phyloP scores from a whole-genome alignment of 2,329 filamentous ascomycete genomes.

The Graphilbum ipis-grandicollis region DNA sequence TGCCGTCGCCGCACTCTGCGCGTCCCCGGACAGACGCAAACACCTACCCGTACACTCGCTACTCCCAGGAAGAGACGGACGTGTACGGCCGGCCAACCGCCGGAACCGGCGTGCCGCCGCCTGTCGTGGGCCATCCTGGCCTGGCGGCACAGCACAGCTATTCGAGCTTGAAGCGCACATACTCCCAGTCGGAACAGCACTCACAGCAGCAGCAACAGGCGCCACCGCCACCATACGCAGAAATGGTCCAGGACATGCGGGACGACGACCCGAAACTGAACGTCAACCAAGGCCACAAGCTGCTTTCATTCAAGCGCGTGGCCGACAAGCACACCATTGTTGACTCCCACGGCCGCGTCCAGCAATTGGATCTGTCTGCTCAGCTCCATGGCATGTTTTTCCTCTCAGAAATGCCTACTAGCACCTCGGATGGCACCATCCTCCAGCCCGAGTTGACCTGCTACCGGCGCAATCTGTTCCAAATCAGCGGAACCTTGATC shows the following conservation, averaged over 20 bases:
- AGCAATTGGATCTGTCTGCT: conserved; percentile 46
- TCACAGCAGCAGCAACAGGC: conserved; percentile 2
- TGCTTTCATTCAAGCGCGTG: conserved; percentile 37
- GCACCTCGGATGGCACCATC: conserved; percentile 34
- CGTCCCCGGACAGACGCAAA: conserved; percentile 31
- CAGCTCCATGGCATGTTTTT: conserved; percentile 86
- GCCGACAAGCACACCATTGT: conserved; percentile 44
- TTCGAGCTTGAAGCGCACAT: conserved; percentile 38
- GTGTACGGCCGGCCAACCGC: conserved; percentile 28
- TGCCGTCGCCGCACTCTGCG: conserved; percentile 24
- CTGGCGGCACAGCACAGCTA: conserved; percentile 33
- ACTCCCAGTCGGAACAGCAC: conserved; percentile 33
- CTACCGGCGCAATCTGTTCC: conserved; percentile 89
- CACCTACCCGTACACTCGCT: conserved; percentile 34
- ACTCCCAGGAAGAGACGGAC: conserved; percentile 35
- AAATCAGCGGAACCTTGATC: conserved; percentile 80
- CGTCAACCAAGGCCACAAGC: conserved; percentile 43
- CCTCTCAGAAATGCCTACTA: conserved; percentile 60
- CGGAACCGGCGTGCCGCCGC: conserved; percentile 10
- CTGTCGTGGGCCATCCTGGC: conserved; percentile 17
- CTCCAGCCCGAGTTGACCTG: conserved; percentile 77
- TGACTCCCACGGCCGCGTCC: conserved; percentile 40
- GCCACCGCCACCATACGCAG: conserved; percentile 30
- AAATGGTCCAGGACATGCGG: conserved; percentile 42
- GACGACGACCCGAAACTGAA: conserved; percentile 40